A percentile compares a stretch with the other conserved stretches of the same genome.
These are phyloP conservation scores for Claviceps arundinis DNA, from an alignment of 2,329 filamentous ascomycete genomes.

Conservation along the genomic window DNA sequence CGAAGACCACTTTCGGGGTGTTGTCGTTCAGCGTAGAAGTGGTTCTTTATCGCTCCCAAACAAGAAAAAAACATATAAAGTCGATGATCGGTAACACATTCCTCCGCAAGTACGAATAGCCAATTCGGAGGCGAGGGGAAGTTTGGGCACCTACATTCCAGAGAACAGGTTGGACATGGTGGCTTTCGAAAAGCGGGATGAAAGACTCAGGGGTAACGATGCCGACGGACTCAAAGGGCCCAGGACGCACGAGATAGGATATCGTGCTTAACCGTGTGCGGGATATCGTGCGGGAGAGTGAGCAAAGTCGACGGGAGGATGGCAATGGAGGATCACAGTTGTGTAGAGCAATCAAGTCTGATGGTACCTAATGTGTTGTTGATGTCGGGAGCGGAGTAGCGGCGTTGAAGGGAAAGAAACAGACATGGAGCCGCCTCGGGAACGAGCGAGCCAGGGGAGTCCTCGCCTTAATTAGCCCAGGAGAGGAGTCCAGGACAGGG, in stretches of 20 bases:
- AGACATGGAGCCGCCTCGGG: neutral
- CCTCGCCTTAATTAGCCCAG: neutral
- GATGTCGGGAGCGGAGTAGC: neutral
- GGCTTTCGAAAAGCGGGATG: constrained; percentile 7
- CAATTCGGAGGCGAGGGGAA: neutral
- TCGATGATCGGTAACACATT: neutral
- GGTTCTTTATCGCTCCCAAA: neutral
- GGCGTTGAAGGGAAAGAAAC: neutral
- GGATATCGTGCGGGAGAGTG: constrained; percentile 4
- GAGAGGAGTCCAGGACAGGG: neutral
- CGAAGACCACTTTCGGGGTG: neutral
- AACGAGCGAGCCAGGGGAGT: neutral
- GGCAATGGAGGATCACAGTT: neutral
- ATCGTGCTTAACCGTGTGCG: constrained; percentile 2
- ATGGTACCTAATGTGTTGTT: neutral
- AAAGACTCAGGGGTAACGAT: constrained; percentile 3
- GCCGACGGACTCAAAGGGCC: constrained; percentile 1
- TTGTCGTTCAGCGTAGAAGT: neutral
- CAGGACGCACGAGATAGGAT: constrained; percentile 5
- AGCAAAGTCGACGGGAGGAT: neutral
- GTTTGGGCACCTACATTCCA: constrained; percentile 40
- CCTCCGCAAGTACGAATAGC: neutral
- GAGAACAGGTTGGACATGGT: constrained; percentile 49
- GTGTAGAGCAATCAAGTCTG: neutral
- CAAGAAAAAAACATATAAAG: neutral